A percentile compares a stretch with the other conserved stretches of the same genome.
phyloP scores from a whole-genome alignment of 2,329 filamentous ascomycete species.

The Arthrobotrys megalospora region DNA sequence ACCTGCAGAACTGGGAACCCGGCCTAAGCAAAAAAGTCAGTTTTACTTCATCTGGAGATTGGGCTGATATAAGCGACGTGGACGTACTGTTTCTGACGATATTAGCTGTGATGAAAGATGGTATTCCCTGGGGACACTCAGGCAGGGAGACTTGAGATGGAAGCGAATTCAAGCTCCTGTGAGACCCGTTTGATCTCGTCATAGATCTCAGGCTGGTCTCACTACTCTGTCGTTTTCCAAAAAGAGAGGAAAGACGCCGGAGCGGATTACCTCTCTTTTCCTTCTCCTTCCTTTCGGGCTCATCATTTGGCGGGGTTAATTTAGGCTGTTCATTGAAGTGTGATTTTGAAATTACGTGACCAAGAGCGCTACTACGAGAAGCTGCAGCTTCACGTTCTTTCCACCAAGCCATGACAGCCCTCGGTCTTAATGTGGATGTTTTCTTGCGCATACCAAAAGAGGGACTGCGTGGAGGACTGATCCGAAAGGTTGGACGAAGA shows the following conservation, averaged over 20 bases:
- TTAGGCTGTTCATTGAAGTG: background rate
- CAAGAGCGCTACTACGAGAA: background rate
- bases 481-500: conserved; percentile 18
- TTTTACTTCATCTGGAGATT: background rate
- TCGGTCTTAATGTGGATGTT: conserved; percentile 26
- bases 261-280: conserved; percentile 38
- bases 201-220: background rate
- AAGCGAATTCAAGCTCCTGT: conserved; percentile 44
- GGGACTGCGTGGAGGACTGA: conserved; percentile 31
- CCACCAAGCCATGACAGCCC: conserved; percentile 59
- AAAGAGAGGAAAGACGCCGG: conserved; percentile 46
- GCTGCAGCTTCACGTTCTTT: conserved; percentile 49
- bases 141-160: conserved; percentile 52
- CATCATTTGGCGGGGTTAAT: background rate
- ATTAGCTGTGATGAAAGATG: conserved; percentile 48
- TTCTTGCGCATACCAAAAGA: conserved; percentile 27
- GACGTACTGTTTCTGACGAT: conserved; percentile 51
- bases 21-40: conserved; percentile 23
- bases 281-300: conserved; percentile 9
- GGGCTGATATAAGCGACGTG: background rate
- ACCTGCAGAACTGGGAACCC: background rate
- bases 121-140: conserved; percentile 31
- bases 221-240: conserved; percentile 27
- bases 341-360: background rate
- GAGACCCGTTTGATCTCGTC: conserved; percentile 16